phyloP scores from a whole-genome alignment of 306 rosid genomes.

The Mimosa pudica region DNA sequence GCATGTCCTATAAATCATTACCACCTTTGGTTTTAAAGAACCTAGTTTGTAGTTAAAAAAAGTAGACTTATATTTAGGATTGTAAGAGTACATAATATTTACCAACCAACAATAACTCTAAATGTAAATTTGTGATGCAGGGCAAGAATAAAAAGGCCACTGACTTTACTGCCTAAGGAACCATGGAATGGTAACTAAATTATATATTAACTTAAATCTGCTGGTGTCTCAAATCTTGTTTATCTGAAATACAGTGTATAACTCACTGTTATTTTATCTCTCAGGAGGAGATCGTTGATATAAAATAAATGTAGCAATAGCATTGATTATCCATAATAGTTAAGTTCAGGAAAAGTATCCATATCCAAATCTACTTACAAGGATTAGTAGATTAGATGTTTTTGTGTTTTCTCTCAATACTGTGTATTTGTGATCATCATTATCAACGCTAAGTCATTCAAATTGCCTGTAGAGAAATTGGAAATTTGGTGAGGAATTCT shows the following conservation, averaged over 20 bases:
- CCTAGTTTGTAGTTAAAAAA: too few relatives aligned
- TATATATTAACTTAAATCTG: background rate
- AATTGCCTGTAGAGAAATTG: conserved; percentile 11
- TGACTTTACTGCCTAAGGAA: background rate
- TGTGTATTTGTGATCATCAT: background rate
- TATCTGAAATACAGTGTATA: background rate
- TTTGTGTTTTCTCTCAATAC: background rate
- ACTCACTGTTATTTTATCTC: background rate
- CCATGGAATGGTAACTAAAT: background rate
- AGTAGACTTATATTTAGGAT: too few relatives aligned
- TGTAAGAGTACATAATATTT: background rate
- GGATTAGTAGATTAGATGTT: conserved; percentile 28
- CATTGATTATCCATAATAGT: background rate
- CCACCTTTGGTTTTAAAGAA: too few relatives aligned
- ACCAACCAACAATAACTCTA: background rate
- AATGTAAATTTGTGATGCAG: background rate
- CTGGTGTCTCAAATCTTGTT: background rate
- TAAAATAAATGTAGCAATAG: conserved; percentile 25
- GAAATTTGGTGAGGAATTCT: conserved; percentile 3
- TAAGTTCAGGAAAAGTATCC: background rate
- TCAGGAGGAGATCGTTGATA: conserved; percentile 7
- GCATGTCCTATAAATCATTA: background rate
- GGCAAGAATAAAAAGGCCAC: conserved; percentile 8
- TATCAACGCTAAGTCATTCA: conserved; percentile 9
- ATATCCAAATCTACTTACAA: background rate